Evolutionary conservation across 345 rosid species (phyloP).

Genomic region (Hibiscus tridactylites): DNA sequence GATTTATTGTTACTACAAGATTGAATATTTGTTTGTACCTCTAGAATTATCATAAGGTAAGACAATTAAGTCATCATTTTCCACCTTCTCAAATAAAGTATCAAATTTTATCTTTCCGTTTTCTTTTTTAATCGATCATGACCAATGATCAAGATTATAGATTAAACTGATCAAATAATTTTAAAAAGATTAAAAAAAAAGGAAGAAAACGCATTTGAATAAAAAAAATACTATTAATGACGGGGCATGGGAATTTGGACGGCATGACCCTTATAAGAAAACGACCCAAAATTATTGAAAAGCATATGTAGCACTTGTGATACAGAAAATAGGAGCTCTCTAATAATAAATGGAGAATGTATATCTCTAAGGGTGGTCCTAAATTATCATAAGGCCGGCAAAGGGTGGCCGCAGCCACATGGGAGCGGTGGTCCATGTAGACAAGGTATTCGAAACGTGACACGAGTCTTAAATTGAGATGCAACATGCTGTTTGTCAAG

Average conservation of each 20-base stretch:
- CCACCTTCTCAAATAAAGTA: too few species aligned
- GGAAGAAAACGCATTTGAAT: not conserved
- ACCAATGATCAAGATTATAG: too few species aligned
- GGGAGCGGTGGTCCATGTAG: conserved; percentile 37
- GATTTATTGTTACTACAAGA: not conserved
- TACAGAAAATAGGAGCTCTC: not conserved
- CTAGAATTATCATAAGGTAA: too few species aligned
- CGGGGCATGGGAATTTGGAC: not conserved
- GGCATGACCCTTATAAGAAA: too few species aligned
- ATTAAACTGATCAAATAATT: too few species aligned
- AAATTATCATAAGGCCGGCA: conserved; percentile 20
- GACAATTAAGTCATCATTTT: too few species aligned
- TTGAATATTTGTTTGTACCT: too few species aligned
- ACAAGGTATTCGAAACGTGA: not conserved
- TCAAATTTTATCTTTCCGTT: too few species aligned
- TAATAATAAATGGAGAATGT: too few species aligned
- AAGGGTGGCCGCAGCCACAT: conserved; percentile 36
- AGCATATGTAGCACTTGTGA: too few species aligned
- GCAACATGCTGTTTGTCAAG: conserved; percentile 33
- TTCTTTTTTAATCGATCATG: too few species aligned
- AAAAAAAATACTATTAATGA: not conserved
- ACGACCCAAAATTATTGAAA: too few species aligned
- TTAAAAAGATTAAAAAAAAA: not conserved
- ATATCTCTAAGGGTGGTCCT: conserved; percentile 30
- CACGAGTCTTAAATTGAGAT: conserved; percentile 9